Evolutionary conservation across 148 eudicot genomes (phyloP).

Genomic region (Rheum nobile): DNA sequence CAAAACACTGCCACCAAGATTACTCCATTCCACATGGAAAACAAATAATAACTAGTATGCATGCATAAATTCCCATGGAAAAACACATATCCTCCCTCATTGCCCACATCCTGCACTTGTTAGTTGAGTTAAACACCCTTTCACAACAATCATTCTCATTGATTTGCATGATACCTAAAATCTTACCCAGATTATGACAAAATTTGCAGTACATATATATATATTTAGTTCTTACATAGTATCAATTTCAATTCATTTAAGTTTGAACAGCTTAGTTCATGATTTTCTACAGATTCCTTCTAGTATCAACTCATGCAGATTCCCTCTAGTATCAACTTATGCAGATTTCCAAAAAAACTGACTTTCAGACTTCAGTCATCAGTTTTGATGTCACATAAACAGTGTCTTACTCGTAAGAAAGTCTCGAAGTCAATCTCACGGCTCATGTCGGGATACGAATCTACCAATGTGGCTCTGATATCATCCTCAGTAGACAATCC

Average conservation of each 20-base stretch:
- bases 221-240: neutral
- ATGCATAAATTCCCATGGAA: neutral
- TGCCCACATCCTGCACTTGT: neutral
- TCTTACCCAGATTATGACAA: neutral
- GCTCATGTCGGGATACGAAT: slow-evolving; percentile 40
- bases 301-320: neutral
- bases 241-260: neutral
- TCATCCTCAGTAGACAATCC: slow-evolving; percentile 46
- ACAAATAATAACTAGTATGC: neutral
- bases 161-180: neutral
- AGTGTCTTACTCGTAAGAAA: slow-evolving; percentile 63
- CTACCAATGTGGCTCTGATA: slow-evolving; percentile 39
- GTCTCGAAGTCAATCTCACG: slow-evolving; percentile 75
- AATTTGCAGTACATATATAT: neutral
- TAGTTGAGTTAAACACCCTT: neutral
- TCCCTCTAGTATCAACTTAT: neutral
- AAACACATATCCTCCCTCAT: slow-evolving; percentile 1
- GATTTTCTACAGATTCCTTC: neutral
- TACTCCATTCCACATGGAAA: neutral
- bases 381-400: slow-evolving; percentile 1
- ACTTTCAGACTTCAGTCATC: neutral
- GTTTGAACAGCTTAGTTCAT: neutral
- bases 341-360: neutral
- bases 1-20: neutral
- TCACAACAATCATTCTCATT: neutral